These are phyloP conservation scores for Candida mattraensis DNA, from an alignment of 805 yeast genomes.

Conservation along the genomic window DNA sequence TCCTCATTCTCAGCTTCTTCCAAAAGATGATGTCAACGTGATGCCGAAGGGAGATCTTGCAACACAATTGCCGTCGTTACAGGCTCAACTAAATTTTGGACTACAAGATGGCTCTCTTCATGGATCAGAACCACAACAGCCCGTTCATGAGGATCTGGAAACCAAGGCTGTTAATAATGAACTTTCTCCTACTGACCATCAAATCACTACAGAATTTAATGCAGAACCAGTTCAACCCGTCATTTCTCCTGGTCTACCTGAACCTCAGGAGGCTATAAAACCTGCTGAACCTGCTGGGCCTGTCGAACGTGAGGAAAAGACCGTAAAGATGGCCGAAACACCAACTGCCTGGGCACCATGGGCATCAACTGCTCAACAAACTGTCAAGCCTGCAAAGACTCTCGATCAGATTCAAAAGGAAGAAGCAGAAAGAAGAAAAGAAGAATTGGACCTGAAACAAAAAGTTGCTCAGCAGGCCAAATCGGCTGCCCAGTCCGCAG, in stretches of 20 bases:
- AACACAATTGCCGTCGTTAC: constrained; percentile 8
- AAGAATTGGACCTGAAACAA: constrained; percentile 17
- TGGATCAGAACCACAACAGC: too few relatives aligned
- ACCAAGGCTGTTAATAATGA: too few relatives aligned
- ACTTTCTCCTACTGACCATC: too few relatives aligned
- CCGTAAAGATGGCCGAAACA: constrained; percentile 31
- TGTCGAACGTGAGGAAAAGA: constrained; percentile 5
- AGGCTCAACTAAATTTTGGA: constrained; percentile 7
- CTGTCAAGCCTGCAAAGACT: constrained; percentile 44
- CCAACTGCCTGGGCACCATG: constrained; percentile 41
- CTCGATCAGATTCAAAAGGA: constrained; percentile 64
- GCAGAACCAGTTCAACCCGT: too few relatives aligned
- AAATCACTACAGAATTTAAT: too few relatives aligned
- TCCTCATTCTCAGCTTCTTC: constrained; percentile 23
- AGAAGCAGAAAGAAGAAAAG: constrained; percentile 36
- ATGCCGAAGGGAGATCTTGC: constrained; percentile 20
- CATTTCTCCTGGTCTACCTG: too few relatives aligned
- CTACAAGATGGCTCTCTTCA: too few relatives aligned
- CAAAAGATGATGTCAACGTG: too few relatives aligned
- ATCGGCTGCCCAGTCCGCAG: constrained; percentile 23
- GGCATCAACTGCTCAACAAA: constrained; percentile 22
- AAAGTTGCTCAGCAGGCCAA: constrained; percentile 26
- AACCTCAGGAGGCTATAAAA: constrained; percentile 2
- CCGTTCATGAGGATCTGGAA: too few relatives aligned
- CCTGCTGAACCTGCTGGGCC: not conserved